Evolutionary conservation across 2,329 filamentous ascomycete species (phyloP).

Genomic region (Monosporascus sp.): DNA sequence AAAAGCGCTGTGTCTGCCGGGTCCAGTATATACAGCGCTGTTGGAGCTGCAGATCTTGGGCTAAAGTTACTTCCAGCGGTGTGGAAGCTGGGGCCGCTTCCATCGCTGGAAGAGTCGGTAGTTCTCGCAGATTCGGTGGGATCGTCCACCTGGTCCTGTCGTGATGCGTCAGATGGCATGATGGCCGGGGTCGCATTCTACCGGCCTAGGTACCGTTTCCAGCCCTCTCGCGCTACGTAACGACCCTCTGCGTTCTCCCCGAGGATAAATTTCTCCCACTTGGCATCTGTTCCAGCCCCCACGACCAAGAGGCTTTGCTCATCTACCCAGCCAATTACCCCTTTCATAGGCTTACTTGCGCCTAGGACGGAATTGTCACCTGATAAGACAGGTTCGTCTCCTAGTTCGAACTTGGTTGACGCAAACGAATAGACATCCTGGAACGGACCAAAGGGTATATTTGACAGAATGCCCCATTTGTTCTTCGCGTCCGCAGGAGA

Average conservation of each 20-base stretch:
- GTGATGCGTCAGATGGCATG: not conserved
- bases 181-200: constrained; percentile 9
- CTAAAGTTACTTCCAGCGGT: too few species aligned
- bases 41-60: too few species aligned
- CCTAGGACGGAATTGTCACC: constrained; percentile 38
- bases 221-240: constrained; percentile 64
- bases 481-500: constrained; percentile 50
- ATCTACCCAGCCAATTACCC: constrained; percentile 77
- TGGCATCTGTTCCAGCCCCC: constrained; percentile 71
- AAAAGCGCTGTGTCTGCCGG: too few species aligned
- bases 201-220: constrained; percentile 66
- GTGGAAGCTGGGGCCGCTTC: too few species aligned
- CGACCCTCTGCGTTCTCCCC: constrained; percentile 64
- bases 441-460: constrained; percentile 82
- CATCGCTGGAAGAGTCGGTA: too few species aligned
- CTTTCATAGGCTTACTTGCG: constrained; percentile 64
- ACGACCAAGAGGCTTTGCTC: constrained; percentile 71
- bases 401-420: constrained; percentile 74
- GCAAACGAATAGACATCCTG: constrained; percentile 86
- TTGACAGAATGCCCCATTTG: constrained; percentile 82
- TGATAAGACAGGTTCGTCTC: constrained; percentile 59
- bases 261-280: constrained; percentile 84
- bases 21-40: too few species aligned
- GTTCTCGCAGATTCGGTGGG: not conserved
- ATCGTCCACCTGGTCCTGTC: not conserved